Conservation (phyloP, 306 rosid species). For the Quercus cerris region DNA sequence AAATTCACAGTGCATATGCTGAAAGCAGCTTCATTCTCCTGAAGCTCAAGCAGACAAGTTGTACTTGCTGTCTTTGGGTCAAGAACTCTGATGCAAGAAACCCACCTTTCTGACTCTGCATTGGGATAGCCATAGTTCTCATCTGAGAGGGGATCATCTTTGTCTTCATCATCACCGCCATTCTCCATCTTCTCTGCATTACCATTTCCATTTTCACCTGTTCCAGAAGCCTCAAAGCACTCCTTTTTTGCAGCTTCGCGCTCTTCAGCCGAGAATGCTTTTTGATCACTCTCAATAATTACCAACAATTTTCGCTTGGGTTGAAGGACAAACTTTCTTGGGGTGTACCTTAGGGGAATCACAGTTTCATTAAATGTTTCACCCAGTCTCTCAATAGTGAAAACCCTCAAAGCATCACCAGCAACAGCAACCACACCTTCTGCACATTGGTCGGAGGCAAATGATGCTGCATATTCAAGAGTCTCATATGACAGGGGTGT, state of each 20-base stretch:
- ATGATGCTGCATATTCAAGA: constrained; percentile 90
- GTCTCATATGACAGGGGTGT: constrained; percentile 97
- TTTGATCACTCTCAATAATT: constrained; percentile 93
- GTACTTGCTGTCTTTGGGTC: constrained; percentile 82
- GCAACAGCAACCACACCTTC: constrained; percentile 98
- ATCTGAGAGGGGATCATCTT: constrained; percentile 72
- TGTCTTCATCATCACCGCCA: constrained; percentile 91
- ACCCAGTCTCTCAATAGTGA: constrained; percentile 91
- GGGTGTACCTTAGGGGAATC: constrained; percentile 95
- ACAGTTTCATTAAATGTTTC: constrained; percentile 96
- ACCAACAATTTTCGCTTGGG: constrained; percentile 77
- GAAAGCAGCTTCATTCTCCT: constrained; percentile 95
- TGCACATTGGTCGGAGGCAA: constrained; percentile 91
- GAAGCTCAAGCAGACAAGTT: constrained; percentile 92
- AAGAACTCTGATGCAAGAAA: constrained; percentile 94
- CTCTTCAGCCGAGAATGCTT: constrained; percentile 86
- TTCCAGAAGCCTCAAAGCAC: constrained; percentile 78
- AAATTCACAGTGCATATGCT: constrained; percentile 89
- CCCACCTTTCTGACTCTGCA: constrained; percentile 90
- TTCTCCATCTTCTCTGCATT: constrained; percentile 83
- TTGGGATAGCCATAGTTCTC: constrained; percentile 98
- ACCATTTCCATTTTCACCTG: constrained; percentile 77
- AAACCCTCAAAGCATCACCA: constrained; percentile 83
- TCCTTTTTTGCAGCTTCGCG: constrained; percentile 89
- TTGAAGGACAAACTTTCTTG: constrained; percentile 92